A percentile compares a stretch with the other conserved stretches of the same genome.
These are phyloP conservation scores for Euphorbia lathyris DNA, from an alignment of 345 rosid genomes.

Conservation along the genomic window DNA sequence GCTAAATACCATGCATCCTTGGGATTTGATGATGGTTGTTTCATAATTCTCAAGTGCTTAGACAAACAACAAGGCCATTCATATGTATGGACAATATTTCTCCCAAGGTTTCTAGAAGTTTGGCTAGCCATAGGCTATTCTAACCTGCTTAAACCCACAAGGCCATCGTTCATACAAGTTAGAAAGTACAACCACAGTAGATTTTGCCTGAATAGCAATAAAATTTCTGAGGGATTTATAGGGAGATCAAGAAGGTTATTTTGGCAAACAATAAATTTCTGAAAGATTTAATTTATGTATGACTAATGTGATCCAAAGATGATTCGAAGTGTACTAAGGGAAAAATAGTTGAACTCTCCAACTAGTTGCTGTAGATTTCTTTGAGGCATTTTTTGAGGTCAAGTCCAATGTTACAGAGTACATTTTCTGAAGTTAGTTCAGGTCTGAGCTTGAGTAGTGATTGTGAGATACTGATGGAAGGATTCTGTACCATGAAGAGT, in stretches of 20 bases:
- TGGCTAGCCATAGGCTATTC: neutral
- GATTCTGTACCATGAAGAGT: neutral
- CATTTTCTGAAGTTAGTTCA: neutral
- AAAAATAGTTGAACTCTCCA: neutral
- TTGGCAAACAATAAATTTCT: neutral
- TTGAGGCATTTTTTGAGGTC: neutral
- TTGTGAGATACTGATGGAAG: neutral
- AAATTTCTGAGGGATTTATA: neutral
- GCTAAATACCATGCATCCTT: neutral
- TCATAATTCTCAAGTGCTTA: neutral
- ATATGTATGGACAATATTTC: neutral
- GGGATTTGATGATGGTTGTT: neutral
- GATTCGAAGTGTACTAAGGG: too few species aligned
- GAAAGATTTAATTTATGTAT: neutral
- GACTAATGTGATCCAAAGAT: neutral
- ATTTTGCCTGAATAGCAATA: neutral
- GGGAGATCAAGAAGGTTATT: neutral
- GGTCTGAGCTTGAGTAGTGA: too few species aligned
- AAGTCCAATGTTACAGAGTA: neutral
- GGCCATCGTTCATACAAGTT: neutral
- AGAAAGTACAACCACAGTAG: neutral
- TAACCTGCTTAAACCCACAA: neutral
- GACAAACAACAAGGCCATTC: neutral
- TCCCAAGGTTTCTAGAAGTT: neutral
- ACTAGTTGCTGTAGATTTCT: neutral